Conservation (phyloP, 2,329 filamentous ascomycete genomes). For the Ophiosphaerella narmari region DNA sequence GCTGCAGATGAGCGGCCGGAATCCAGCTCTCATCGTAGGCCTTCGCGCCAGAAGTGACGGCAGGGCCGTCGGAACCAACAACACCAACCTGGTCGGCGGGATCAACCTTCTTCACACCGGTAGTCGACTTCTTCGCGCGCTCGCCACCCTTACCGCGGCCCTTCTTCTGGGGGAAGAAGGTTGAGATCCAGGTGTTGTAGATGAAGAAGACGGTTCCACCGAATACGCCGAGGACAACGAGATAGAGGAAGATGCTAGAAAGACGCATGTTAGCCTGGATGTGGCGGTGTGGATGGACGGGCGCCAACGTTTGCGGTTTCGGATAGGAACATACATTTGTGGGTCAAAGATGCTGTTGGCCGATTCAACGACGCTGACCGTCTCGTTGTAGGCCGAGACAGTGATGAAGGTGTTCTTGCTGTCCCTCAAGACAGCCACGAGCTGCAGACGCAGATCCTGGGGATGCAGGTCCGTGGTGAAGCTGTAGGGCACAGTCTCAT, state of each 20-base stretch:
- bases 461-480: conserved; percentile 93
- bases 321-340: conserved; percentile 73
- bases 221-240: conserved; percentile 81
- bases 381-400: conserved; percentile 77
- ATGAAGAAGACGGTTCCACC: conserved; percentile 88
- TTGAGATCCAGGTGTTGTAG: conserved; percentile 97
- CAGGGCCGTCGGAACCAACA: conserved; percentile 72
- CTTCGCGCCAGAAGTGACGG: conserved; percentile 71
- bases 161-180: conserved; percentile 86
- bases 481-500: conserved; percentile 76
- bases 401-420: conserved; percentile 72
- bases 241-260: conserved; percentile 90
- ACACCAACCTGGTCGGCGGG: conserved; percentile 62
- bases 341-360: conserved; percentile 92
- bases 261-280: conserved; percentile 15
- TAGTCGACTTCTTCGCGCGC: conserved; percentile 64
- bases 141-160: conserved; percentile 66
- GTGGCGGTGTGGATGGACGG: background rate
- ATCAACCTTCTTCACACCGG: conserved; percentile 71
- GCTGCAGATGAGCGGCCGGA: conserved; percentile 84
- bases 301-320: background rate
- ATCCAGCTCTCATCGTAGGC: conserved; percentile 94
- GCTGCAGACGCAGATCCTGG: conserved; percentile 79
- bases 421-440: conserved; percentile 75
- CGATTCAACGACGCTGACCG: conserved; percentile 85